Percentiles rank a stretch among this genome's conserved stretches.
Evolutionary conservation across 495 filamentous ascomycete species (phyloP).

Genomic region (Neurospora intermedia): DNA sequence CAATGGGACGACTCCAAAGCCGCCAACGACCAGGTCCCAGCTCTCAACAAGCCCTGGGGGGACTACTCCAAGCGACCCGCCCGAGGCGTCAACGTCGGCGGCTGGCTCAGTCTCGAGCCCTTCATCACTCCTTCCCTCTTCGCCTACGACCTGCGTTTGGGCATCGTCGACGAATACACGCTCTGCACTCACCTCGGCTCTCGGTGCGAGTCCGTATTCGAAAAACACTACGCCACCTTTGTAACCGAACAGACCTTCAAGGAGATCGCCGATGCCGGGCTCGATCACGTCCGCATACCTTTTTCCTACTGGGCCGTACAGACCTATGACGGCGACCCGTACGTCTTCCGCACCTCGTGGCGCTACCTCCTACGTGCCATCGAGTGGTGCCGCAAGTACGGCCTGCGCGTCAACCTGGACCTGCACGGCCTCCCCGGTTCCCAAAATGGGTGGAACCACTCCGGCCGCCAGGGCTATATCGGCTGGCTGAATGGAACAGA

Average conservation of each 20-base stretch:
- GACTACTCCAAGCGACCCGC: conserved; percentile 72
- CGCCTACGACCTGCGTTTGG: conserved; percentile 48
- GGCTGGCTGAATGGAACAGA: conserved; percentile 71
- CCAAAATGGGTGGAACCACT: conserved; percentile 89
- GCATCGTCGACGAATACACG: conserved; percentile 83
- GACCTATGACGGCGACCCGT: conserved; percentile 79
- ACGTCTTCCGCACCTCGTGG: conserved; percentile 80
- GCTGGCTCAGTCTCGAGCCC: conserved; percentile 90
- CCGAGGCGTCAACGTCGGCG: conserved; percentile 85
- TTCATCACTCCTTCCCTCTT: conserved; percentile 95
- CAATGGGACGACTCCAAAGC: conserved; percentile 75
- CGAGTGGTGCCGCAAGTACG: conserved; percentile 88
- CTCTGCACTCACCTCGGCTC: conserved; percentile 59
- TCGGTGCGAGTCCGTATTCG: conserved; percentile 50
- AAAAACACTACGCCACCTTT: conserved; percentile 85
- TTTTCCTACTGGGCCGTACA: conserved; percentile 93
- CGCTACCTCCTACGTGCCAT: conserved; percentile 87
- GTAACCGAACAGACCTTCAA: conserved; percentile 72
- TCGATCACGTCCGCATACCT: conserved; percentile 92
- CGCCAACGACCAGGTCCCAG: conserved; percentile 70
- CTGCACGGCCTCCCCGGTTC: conserved; percentile 77
- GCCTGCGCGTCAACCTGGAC: conserved; percentile 88
- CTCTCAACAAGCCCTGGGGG: conserved; percentile 60
- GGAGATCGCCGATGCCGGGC: conserved; percentile 75
- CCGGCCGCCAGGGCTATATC: conserved; percentile 60